Percentiles rank a stretch among this genome's conserved stretches.
Evolutionary conservation across 345 rosid species (phyloP).

Genomic region (Syzygium aromaticum): DNA sequence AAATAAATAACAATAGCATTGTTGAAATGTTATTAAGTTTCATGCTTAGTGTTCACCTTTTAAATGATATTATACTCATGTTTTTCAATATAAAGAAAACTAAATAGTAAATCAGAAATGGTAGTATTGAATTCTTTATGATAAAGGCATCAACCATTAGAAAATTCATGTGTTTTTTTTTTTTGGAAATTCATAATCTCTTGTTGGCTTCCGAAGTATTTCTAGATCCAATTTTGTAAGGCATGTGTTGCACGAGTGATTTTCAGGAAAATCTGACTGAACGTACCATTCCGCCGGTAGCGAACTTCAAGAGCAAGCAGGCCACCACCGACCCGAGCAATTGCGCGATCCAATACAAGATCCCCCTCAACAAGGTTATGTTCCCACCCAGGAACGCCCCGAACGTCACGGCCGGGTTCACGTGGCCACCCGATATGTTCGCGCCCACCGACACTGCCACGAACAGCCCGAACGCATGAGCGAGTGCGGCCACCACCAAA

Average conservation of each 20-base stretch:
- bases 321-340: conserved; percentile 70
- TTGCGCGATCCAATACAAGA: conserved; percentile 79
- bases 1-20: not conserved
- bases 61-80: not conserved
- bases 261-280: not conserved
- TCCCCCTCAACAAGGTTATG: conserved; percentile 51
- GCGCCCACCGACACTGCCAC: conserved; percentile 76
- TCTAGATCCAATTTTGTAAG: not conserved
- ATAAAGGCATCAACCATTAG: not conserved
- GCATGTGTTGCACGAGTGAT: not conserved
- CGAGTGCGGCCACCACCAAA: conserved; percentile 53
- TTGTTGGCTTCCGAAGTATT: not conserved
- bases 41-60: not conserved
- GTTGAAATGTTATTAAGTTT: not conserved
- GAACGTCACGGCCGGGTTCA: conserved; percentile 84
- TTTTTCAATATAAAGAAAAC: not conserved
- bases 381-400: conserved; percentile 79
- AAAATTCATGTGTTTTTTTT: not conserved
- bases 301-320: conserved; percentile 66
- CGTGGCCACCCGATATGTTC: conserved; percentile 84
- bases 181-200: not conserved
- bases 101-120: not conserved
- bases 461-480: conserved; percentile 67
- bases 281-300: conserved; percentile 56
- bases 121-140: not conserved